Evolutionary conservation across 768 basidiomycete genomes (phyloP).

Genomic region (Lactifluus piperatus): DNA sequence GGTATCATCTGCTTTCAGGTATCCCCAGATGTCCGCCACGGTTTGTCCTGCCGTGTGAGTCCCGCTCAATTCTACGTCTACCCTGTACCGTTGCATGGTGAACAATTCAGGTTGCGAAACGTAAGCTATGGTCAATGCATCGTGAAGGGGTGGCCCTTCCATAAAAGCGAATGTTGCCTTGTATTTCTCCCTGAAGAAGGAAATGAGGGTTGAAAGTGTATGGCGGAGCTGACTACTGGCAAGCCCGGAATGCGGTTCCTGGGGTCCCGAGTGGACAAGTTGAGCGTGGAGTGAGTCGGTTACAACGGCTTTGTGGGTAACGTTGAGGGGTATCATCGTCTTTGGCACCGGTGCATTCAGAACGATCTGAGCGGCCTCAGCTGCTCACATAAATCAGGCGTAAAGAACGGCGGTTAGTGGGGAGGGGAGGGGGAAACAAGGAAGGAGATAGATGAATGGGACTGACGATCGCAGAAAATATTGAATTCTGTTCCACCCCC

Average conservation of each 20-base stretch:
- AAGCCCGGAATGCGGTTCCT: conserved; percentile 15
- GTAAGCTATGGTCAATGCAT: conserved; percentile 75
- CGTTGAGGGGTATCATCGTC: conserved; percentile 79
- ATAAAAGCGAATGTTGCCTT: conserved; percentile 68
- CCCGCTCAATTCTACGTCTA: conserved; percentile 74
- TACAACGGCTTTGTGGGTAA: conserved; percentile 80
- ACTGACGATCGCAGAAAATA: conserved; percentile 72
- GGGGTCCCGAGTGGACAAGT: conserved; percentile 36
- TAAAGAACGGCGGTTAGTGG: too few relatives aligned
- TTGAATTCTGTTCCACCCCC: conserved; percentile 67
- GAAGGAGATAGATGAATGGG: neutral
- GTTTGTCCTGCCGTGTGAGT: conserved; percentile 66
- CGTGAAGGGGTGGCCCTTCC: conserved; percentile 84
- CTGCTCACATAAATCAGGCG: conserved; percentile 28
- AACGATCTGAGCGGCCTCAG: conserved; percentile 79
- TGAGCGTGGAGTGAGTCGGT: conserved; percentile 42
- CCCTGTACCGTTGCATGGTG: conserved; percentile 50
- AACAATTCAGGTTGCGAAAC: conserved; percentile 64
- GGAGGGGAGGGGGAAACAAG: too few relatives aligned
- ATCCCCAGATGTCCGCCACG: conserved; percentile 69
- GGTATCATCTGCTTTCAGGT: conserved; percentile 44
- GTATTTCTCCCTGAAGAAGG: conserved; percentile 67
- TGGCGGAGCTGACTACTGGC: conserved; percentile 48
- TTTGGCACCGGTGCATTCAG: conserved; percentile 59
- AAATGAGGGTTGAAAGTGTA: conserved; percentile 65